Percentiles rank a stretch among this genome's conserved stretches.
Conservation (phyloP, 345 rosid species). For the Salix viminalis region DNA sequence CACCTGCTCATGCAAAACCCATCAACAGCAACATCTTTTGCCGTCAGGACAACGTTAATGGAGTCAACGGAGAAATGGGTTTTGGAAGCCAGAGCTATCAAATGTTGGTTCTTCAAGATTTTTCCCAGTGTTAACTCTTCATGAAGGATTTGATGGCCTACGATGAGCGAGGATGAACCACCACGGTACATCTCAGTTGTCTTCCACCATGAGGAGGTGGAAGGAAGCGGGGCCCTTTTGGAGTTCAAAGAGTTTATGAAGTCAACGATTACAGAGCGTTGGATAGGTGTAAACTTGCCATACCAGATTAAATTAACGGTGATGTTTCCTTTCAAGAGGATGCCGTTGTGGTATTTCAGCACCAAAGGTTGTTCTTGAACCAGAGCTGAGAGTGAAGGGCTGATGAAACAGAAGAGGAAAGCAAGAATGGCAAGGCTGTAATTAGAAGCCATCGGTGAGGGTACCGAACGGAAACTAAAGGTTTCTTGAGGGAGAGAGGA, state of each 20-base stretch:
- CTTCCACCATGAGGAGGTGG: slow-evolving; percentile 75
- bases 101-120: slow-evolving; percentile 39
- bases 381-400: slow-evolving; percentile 38
- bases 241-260: slow-evolving; percentile 59
- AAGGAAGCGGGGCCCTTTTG: slow-evolving; percentile 28
- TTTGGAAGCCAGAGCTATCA: slow-evolving; percentile 55
- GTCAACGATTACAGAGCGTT: slow-evolving; percentile 69
- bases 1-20: slow-evolving; percentile 75
- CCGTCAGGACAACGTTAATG: slow-evolving; percentile 66
- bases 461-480: background rate
- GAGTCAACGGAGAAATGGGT: slow-evolving; percentile 27
- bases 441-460: slow-evolving; percentile 36
- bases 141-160: slow-evolving; percentile 60
- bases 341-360: slow-evolving; percentile 60
- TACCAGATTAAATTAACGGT: slow-evolving; percentile 82
- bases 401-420: slow-evolving; percentile 11
- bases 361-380: slow-evolving; percentile 77
- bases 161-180: slow-evolving; percentile 39
- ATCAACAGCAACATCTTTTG: slow-evolving; percentile 72
- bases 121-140: slow-evolving; percentile 63
- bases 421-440: slow-evolving; percentile 33
- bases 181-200: slow-evolving; percentile 67
- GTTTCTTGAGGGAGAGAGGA: too few species aligned
- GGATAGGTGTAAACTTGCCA: slow-evolving; percentile 63
- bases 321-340: slow-evolving; percentile 56